Base-by-base conservation (phyloP, 2,329 filamentous ascomycete genomes). In the Colletotrichum chrysophilum region DNA sequence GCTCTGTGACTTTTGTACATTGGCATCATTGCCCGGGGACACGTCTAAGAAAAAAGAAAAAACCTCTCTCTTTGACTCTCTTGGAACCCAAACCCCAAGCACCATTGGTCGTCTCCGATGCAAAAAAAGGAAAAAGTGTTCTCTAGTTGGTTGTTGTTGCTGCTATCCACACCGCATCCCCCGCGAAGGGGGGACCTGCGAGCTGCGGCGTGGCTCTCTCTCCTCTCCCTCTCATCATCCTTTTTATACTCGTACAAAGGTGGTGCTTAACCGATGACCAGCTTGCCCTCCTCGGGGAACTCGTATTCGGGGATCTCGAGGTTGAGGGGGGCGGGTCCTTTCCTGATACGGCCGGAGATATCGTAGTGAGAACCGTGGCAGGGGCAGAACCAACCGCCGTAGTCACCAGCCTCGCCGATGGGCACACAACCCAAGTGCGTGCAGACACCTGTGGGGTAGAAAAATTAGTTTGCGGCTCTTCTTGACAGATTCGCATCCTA, bases 361-460 rank as follows among this genome's bases (percentile, higher is more conserved):
- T 99, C 97, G 93, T 99, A 99, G 91, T 99, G 97, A 81, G 96
- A 98, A 87, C 97, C 97, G 92, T 99, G 97, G 94, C 97, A 99
- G 80, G 97, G 97, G 91, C 97, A 99, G 94, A 99, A 99, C 97
- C 97, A 99, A 85, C 97, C 97, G 86, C 97, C 97, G 84, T 90
- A 99, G 88, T 99, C 97, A 86, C 97, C 97, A 79, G 97, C 95
- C 91, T 99, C 97, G 84, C 97, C 97, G 83, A 99, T 99, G 85
- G 97, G 97, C 81, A 99, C 97, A 92, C 97, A 99, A 89, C 97
- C 97, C 85, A 99, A 90, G 89, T 99, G 97, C 84, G 97, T 99
- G 94, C 97, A 99, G 88, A 99, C 96, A 88, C 96, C 95, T 96
- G 71, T n/a, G 32, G 6, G 34, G 64, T 36, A 56, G 5, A 12